Base-by-base conservation (phyloP, 768 basidiomycete genomes). In the Boletus sp. region DNA sequence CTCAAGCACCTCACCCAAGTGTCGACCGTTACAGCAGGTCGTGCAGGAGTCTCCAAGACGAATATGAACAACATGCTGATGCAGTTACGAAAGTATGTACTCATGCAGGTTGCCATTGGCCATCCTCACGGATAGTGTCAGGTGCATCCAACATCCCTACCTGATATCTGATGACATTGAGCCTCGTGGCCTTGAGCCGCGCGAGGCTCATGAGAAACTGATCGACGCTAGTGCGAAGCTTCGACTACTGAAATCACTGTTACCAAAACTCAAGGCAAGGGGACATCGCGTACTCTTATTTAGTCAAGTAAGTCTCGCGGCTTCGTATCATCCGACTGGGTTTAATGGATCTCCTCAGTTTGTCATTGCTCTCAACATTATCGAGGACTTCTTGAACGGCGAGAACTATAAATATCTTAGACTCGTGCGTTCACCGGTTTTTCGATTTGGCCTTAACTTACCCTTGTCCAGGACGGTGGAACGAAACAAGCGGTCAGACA, bases 141-240 rank as follows among this genome's bases (percentile, higher is more conserved):
- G 91, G 73, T 93, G 91, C 69, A 73, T 94, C 15, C 94, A 96
- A 74, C 94, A 97, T 71, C 94, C 94, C 0, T 96, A 96, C 67
- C 80, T 96, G 48, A 86, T 91, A 53, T 85, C 83, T 12, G 79
- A 83, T 51, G 85, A 86, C 42, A 87, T 98, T 20, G 95, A 97
- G 63, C 88, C 90, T 50, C 76, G 73, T 37, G 83, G 80, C 15
- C 66, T 94, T 24, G 62, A 80, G 14, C 64, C 71, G 2, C 69
- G 68, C 42, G 89, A 90, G 63, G 80, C 82, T 18, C 94, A 97
- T 61, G 84, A 85, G 41, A 89, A 87, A 62, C 73, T 97, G 36
- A 85, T 94, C 44, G 86, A 87, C 46, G 92, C 84, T 6, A 94
- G 91, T 68, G 83, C 87, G n/a, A 96, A 98, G 71, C 75, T 98